phyloP scores from a whole-genome alignment of 495 filamentous ascomycete genomes.

The Aspergillus haitiensis region DNA sequence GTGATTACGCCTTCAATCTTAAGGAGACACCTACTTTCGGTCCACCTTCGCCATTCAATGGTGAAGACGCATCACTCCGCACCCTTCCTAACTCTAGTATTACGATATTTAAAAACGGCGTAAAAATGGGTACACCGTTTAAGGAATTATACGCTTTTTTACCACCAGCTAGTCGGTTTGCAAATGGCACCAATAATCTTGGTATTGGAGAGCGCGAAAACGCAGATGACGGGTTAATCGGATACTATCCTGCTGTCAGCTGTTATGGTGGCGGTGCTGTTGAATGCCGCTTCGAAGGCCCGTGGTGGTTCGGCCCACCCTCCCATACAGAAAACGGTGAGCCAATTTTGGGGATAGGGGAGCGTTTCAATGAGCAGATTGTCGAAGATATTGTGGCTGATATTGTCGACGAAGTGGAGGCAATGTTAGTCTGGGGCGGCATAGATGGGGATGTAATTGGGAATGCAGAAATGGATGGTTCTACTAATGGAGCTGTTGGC shows the following conservation, averaged over 20 bases:
- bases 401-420: conserved; percentile 85
- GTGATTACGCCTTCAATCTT: conserved; percentile 60
- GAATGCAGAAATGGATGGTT: conserved; percentile 32
- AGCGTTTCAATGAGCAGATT: conserved; percentile 91
- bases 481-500: conserved; percentile 35
- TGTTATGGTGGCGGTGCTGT: conserved; percentile 89
- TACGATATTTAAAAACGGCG: conserved; percentile 89
- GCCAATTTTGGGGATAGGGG: conserved; percentile 60
- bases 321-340: conserved; percentile 34
- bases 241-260: conserved; percentile 92
- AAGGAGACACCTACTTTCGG: conserved; percentile 49
- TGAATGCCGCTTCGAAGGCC: conserved; percentile 84
- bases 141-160: conserved; percentile 88
- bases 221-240: conserved; percentile 89
- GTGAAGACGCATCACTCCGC: conserved; percentile 67
- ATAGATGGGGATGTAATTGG: conserved; percentile 41
- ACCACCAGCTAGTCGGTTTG: conserved; percentile 76
- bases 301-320: conserved; percentile 85
- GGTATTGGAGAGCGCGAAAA: conserved; percentile 74
- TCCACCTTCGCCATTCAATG: conserved; percentile 62
- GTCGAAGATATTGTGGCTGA: conserved; percentile 93
- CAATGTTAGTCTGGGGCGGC: conserved; percentile 50
- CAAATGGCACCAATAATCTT: conserved; percentile 57
- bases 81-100: conserved; percentile 85
- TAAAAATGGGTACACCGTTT: conserved; percentile 81